Evolutionary conservation across 192 early-diverging fungal species (phyloP).

Genomic region (Rhizophagus sp.): DNA sequence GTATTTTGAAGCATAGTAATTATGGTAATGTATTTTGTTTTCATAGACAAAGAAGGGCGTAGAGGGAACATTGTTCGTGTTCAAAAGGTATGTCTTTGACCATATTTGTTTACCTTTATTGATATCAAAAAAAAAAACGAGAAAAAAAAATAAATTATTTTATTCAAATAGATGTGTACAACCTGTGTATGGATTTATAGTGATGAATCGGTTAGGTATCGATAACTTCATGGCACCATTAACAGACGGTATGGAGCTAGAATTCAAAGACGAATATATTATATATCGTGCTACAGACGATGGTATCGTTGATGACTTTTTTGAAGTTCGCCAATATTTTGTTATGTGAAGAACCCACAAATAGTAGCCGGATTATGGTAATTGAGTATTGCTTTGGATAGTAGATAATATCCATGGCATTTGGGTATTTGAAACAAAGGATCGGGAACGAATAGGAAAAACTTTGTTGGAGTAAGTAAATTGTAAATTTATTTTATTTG

Average conservation of each 20-base stretch:
- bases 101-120: background rate
- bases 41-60: slow-evolving; percentile 81
- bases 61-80: slow-evolving; percentile 91
- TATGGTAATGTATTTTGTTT: background rate
- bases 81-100: slow-evolving; percentile 56
- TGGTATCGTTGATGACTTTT: slow-evolving; percentile 44
- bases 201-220: slow-evolving; percentile 85
- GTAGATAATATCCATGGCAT: slow-evolving; percentile 67
- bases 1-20: background rate
- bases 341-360: background rate
- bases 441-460: slow-evolving; percentile 62
- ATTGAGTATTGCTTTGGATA: slow-evolving; percentile 1
- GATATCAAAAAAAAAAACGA: background rate
- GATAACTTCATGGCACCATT: slow-evolving; percentile 79
- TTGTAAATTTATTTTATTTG: background rate
- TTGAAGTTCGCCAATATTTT: slow-evolving; percentile 7
- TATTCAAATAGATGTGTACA: slow-evolving; percentile 41
- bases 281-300: slow-evolving; percentile 76
- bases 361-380: background rate
- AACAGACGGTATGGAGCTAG: slow-evolving; percentile 71
- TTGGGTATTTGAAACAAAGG: slow-evolving; percentile 76
- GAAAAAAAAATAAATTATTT: background rate
- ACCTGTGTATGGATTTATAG: slow-evolving; percentile 76
- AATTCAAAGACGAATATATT: slow-evolving; percentile 81
- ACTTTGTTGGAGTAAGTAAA: slow-evolving; percentile 47